A percentile compares a stretch with the other conserved stretches of the same genome.
phyloP scores from a whole-genome alignment of 2,329 filamentous ascomycete species.

The Exophiala bonariae region DNA sequence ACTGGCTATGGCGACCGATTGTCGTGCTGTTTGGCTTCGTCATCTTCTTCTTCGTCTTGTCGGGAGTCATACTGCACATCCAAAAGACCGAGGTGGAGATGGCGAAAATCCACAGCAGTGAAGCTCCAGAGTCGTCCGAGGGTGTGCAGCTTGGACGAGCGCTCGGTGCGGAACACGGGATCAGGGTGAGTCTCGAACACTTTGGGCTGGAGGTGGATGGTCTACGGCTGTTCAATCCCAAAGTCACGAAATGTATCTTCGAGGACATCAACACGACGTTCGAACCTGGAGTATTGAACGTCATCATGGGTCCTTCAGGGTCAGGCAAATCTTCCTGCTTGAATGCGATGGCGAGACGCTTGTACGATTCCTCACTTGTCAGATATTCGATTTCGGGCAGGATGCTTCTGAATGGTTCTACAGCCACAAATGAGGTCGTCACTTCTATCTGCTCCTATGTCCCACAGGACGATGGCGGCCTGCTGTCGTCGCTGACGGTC shows the following conservation, averaged over 20 bases:
- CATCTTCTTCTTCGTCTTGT: conserved; percentile 61
- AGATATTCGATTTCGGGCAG: conserved; percentile 62
- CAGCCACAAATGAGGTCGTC: conserved; percentile 65
- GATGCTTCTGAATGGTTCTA: conserved; percentile 69
- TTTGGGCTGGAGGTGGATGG: conserved; percentile 54
- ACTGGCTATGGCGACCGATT: conserved; percentile 68
- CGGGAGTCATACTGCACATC: conserved; percentile 63
- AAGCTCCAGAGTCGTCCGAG: conserved; percentile 56
- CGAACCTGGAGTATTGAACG: conserved; percentile 66
- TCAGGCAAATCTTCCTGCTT: conserved; percentile 75
- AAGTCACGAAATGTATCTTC: conserved; percentile 51
- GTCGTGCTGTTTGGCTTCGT: conserved; percentile 63
- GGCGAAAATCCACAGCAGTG: conserved; percentile 57
- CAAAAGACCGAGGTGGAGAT: conserved; percentile 69
- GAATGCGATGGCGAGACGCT: conserved; percentile 69
- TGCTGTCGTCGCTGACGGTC: conserved; percentile 79
- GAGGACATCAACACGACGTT: conserved; percentile 68
- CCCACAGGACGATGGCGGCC: conserved; percentile 79
- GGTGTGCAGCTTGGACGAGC: conserved; percentile 64
- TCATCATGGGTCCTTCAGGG: conserved; percentile 79
- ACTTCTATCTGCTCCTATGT: conserved; percentile 71
- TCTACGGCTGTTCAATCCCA: conserved; percentile 7
- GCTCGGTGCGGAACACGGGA: conserved; percentile 55
- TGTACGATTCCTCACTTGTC: conserved; percentile 63
- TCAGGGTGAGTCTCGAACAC: conserved; percentile 64